phyloP scores from a whole-genome alignment of 2,329 filamentous ascomycete genomes.

The Sporothrix humicola region DNA sequence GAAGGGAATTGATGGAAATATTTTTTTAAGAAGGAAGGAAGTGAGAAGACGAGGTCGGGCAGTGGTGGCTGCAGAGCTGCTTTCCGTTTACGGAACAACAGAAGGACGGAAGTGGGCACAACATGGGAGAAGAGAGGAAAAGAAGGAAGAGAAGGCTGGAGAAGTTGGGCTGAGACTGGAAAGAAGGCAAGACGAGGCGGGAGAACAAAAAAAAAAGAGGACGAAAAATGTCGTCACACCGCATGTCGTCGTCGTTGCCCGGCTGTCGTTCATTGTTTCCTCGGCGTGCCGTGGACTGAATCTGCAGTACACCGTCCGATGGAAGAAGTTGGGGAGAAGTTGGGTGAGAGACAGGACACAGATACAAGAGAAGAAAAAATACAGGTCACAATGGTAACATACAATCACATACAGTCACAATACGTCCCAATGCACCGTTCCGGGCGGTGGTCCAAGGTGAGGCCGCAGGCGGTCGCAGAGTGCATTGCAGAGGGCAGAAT shows the following conservation, averaged over 20 bases:
- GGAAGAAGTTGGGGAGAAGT: not conserved
- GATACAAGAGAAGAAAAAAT: not conserved
- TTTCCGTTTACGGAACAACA: not conserved
- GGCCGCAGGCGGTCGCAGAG: slow-evolving; percentile 19
- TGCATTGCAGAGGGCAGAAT: not conserved
- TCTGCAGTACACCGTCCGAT: slow-evolving; percentile 13
- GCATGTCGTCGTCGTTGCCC: not conserved
- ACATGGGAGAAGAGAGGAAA: too few relatives aligned
- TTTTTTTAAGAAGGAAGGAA: not conserved
- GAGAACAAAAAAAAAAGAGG: not conserved
- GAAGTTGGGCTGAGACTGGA: not conserved
- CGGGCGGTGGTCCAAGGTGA: slow-evolving; percentile 22
- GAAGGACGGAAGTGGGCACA: not conserved
- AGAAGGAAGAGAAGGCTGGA: not conserved
- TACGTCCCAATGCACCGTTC: slow-evolving; percentile 12
- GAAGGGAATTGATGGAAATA: too few relatives aligned
- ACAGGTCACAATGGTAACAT: not conserved
- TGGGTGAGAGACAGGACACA: not conserved
- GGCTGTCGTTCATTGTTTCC: not conserved
- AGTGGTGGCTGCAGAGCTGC: not conserved
- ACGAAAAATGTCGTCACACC: slow-evolving; percentile 13
- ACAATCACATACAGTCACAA: not conserved
- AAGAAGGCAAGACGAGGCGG: not conserved
- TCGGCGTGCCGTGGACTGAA: not conserved
- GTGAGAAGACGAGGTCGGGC: not conserved